Evolutionary conservation across 352 stramenopile genomes (phyloP).

Genomic region (Elongisporangium senticosum): DNA sequence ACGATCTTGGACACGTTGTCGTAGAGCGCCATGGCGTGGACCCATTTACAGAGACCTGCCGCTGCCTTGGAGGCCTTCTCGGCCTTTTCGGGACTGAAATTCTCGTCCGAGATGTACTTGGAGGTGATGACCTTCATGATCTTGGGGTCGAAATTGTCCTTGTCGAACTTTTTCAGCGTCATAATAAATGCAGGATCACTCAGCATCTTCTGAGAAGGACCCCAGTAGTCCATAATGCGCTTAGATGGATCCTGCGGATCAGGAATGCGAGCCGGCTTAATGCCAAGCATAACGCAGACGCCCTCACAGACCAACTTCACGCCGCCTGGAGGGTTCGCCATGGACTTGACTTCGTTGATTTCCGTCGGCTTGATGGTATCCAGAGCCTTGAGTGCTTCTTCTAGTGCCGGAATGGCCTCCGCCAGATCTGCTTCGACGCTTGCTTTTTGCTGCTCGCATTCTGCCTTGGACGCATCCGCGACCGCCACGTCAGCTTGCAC

Average conservation of each 20-base stretch:
- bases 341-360: constrained; percentile 92
- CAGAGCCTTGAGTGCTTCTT: constrained; percentile 90
- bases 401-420: constrained; percentile 89
- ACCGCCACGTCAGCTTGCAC: constrained; percentile 81
- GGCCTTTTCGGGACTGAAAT: constrained; percentile 90
- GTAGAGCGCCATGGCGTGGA: constrained; percentile 91
- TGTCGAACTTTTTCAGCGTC: constrained; percentile 88
- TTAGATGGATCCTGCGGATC: constrained; percentile 89
- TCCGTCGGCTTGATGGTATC: constrained; percentile 91
- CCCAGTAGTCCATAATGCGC: constrained; percentile 95
- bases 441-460: constrained; percentile 88
- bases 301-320: constrained; percentile 93
- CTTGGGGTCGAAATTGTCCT: constrained; percentile 85
- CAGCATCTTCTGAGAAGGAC: constrained; percentile 91
- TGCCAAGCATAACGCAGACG: constrained; percentile 93
- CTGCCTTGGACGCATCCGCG: constrained; percentile 75
- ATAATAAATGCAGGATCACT: constrained; percentile 90
- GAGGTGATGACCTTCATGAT: constrained; percentile 85
- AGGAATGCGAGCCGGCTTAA: constrained; percentile 90
- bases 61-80: constrained; percentile 92
- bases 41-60: constrained; percentile 91
- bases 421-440: constrained; percentile 88
- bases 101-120: constrained; percentile 90
- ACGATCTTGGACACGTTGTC: constrained; percentile 92
- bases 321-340: constrained; percentile 89